phyloP scores from a whole-genome alignment of 352 stramenopile genomes.

The Phytophthora lateralis region DNA sequence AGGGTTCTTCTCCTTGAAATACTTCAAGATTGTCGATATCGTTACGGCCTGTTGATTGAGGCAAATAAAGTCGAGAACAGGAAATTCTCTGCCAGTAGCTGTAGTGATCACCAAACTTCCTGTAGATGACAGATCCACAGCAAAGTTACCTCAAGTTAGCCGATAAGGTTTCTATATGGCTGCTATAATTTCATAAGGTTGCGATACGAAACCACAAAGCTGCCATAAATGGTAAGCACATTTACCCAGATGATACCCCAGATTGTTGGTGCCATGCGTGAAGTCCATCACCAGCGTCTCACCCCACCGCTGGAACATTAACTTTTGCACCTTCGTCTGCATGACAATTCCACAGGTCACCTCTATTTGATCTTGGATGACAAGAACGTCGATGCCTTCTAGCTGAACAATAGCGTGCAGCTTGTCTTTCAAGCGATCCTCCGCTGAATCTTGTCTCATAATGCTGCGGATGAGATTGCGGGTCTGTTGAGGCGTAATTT shows the following conservation, averaged over 20 bases:
- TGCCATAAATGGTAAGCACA: no score
- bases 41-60: conserved; percentile 24
- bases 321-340: conserved; percentile 22
- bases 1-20: conserved; percentile 25
- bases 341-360: conserved; percentile 18
- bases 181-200: conserved; percentile 1
- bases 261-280: conserved; percentile 29
- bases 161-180: not conserved
- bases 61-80: conserved; percentile 26
- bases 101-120: conserved; percentile 25
- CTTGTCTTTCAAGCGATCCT: conserved; percentile 15
- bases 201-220: conserved; percentile 4
- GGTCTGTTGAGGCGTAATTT: conserved; percentile 19
- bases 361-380: conserved; percentile 29
- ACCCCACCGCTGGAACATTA: conserved; percentile 24
- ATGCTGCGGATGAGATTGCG: conserved; percentile 19
- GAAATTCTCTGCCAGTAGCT: conserved; percentile 22
- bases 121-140: not conserved
- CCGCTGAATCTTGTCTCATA: conserved; percentile 2
- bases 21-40: conserved; percentile 11
- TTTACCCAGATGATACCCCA: conserved; percentile 22
- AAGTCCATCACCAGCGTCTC: conserved; percentile 32
- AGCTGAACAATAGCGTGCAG: conserved; percentile 16
- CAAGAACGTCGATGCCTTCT: conserved; percentile 15
- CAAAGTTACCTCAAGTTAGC: conserved; percentile 2